A percentile compares a stretch with the other conserved stretches of the same genome.
Conservation (phyloP, 495 filamentous ascomycete species). For the Hyaloscypha hepaticicola region DNA sequence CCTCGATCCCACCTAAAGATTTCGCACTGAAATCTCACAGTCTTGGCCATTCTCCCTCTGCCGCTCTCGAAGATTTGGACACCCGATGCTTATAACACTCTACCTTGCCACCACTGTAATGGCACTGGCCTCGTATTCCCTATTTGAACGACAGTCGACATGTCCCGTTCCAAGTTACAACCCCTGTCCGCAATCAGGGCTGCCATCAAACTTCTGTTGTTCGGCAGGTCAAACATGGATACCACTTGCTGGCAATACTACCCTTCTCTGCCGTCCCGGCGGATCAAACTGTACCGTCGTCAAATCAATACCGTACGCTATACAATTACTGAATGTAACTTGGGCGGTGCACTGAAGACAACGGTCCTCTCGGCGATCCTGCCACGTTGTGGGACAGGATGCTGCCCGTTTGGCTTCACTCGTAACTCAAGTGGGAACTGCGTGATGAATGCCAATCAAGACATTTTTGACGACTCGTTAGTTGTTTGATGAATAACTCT, state of each 20-base stretch:
- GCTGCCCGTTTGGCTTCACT: conserved; percentile 73
- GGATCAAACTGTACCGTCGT: conserved; percentile 63
- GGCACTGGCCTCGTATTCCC: conserved; percentile 11
- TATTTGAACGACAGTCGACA: conserved; percentile 31
- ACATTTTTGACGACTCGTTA: too few species aligned
- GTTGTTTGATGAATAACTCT: too few species aligned
- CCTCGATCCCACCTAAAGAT: too few species aligned
- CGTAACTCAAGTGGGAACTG: conserved; percentile 52
- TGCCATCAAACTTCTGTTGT: conserved; percentile 79
- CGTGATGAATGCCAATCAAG: conserved; percentile 22
- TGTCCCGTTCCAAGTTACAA: conserved; percentile 47
- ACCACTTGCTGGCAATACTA: conserved; percentile 61
- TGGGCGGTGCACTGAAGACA: conserved; percentile 65
- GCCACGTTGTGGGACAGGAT: conserved; percentile 50
- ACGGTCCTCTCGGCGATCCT: conserved; percentile 59
- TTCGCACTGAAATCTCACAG: too few species aligned
- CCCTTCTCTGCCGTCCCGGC: conserved; percentile 74
- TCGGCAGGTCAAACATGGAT: conserved; percentile 57
- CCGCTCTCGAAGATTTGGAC: conserved; percentile 4
- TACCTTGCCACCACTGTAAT: conserved; percentile 12
- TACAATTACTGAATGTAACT: conserved; percentile 62
- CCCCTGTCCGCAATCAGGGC: conserved; percentile 50
- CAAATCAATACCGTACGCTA: conserved; percentile 67
- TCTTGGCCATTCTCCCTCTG: too few species aligned
- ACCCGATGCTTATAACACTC: conserved; percentile 17